A percentile compares a stretch with the other conserved stretches of the same genome.
Conservation (phyloP, 2,329 filamentous ascomycete genomes). For the Tolypocladium pustulatum region DNA sequence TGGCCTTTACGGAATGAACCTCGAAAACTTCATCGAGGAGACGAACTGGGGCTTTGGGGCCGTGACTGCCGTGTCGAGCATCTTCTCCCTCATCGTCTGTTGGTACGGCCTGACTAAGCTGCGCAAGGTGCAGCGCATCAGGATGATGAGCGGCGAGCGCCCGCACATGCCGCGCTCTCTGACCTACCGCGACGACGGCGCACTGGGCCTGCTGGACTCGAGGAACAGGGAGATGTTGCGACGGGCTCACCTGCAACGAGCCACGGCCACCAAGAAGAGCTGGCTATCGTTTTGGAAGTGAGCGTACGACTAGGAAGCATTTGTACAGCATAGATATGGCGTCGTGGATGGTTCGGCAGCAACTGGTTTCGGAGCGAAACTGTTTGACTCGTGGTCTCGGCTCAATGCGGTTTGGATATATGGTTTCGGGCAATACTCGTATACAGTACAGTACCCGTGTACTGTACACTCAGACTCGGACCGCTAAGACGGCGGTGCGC, state of each 20-base stretch:
- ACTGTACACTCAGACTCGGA: background rate
- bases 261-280: slow-evolving; percentile 21
- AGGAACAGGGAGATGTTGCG: slow-evolving; percentile 44
- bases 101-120: slow-evolving; percentile 76
- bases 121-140: slow-evolving; percentile 75
- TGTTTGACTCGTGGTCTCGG: background rate
- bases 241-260: slow-evolving; percentile 39
- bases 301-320: background rate
- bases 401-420: background rate
- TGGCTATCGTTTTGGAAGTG: slow-evolving; percentile 10
- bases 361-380: background rate
- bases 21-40: slow-evolving; percentile 98
- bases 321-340: background rate
- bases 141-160: slow-evolving; percentile 54
- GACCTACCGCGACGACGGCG: slow-evolving; percentile 37
- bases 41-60: slow-evolving; percentile 74
- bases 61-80: slow-evolving; percentile 59
- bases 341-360: background rate
- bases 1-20: slow-evolving; percentile 99
- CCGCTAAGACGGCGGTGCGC: background rate
- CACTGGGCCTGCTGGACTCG: slow-evolving; percentile 40
- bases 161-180: slow-evolving; percentile 25
- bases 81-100: slow-evolving; percentile 69
- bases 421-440: background rate
- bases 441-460: no score